These are phyloP conservation scores for Cornus florida DNA, from an alignment of 148 eudicot genomes.

Conservation along the genomic window DNA sequence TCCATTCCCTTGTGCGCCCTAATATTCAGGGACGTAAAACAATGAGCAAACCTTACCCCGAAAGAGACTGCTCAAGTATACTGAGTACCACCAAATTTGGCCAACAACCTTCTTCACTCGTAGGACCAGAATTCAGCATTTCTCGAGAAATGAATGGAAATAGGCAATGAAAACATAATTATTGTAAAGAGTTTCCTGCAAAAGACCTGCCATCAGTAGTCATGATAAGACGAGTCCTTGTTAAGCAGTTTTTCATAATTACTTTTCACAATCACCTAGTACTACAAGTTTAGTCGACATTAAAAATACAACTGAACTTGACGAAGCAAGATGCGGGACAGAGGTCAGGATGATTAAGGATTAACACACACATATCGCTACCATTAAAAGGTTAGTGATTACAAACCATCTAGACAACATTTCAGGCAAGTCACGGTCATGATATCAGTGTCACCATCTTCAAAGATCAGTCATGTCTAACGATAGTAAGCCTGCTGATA, in stretches of 20 bases:
- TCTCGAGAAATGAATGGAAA: too few species aligned
- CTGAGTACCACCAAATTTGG: too few species aligned
- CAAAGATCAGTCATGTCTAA: slow-evolving; percentile 47
- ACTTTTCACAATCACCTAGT: slow-evolving; percentile 36
- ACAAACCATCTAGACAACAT: slow-evolving; percentile 49
- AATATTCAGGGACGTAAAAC: too few species aligned
- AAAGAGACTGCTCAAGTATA: too few species aligned
- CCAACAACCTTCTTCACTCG: too few species aligned
- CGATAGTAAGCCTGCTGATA: slow-evolving; percentile 89
- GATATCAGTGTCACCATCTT: slow-evolving; percentile 59
- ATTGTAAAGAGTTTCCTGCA: not conserved
- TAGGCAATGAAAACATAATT: too few species aligned
- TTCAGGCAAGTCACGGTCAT: slow-evolving; percentile 33
- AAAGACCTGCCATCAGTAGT: not conserved
- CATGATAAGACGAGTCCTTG: not conserved
- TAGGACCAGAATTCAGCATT: too few species aligned
- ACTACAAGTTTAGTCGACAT: slow-evolving; percentile 34
- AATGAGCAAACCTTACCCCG: too few species aligned
- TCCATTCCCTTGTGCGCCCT: too few species aligned
- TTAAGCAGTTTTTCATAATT: slow-evolving; percentile 24
- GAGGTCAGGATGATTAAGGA: slow-evolving; percentile 34
- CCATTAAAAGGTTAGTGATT: slow-evolving; percentile 82
- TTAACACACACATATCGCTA: slow-evolving; percentile 73
- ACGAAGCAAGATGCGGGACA: slow-evolving; percentile 9
- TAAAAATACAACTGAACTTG: slow-evolving; percentile 38